phyloP scores from a whole-genome alignment of 495 filamentous ascomycete species.

The Penicillium maclennaniae region DNA sequence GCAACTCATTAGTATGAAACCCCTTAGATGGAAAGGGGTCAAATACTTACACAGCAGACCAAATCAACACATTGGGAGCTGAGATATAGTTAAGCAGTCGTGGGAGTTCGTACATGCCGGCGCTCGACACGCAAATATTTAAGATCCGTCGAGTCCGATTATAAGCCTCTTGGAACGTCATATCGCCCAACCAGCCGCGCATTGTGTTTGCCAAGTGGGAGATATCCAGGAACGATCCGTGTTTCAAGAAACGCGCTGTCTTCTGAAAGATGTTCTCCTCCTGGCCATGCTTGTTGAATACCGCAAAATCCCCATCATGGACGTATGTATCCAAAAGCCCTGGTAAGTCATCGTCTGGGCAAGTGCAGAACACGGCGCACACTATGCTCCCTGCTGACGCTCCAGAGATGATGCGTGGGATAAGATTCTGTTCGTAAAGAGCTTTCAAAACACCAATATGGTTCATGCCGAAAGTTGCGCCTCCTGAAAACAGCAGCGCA shows the following conservation, averaged over 20 bases:
- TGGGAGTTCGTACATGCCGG: constrained; percentile 81
- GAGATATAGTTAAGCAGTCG: constrained; percentile 89
- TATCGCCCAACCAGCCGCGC: constrained; percentile 72
- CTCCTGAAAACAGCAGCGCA: constrained; percentile 82
- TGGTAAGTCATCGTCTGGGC: constrained; percentile 81
- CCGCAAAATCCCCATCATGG: constrained; percentile 68
- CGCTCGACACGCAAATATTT: constrained; percentile 89
- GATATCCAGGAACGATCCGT: constrained; percentile 81
- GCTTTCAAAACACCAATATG: constrained; percentile 93
- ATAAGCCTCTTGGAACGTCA: constrained; percentile 95
- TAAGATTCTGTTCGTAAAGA: constrained; percentile 67
- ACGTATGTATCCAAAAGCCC: constrained; percentile 67
- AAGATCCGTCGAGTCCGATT: constrained; percentile 84
- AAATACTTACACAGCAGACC: constrained; percentile 79
- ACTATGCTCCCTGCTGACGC: constrained; percentile 95
- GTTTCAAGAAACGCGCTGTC: constrained; percentile 69
- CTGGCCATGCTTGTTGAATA: constrained; percentile 74
- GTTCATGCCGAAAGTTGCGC: constrained; percentile 92
- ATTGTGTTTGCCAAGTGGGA: constrained; percentile 75
- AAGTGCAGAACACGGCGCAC: constrained; percentile 77
- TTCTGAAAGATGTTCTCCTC: constrained; percentile 66
- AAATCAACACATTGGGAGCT: constrained; percentile 88
- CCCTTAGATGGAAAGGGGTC: background rate
- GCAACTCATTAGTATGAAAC: background rate
- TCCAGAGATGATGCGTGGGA: constrained; percentile 90